These are phyloP conservation scores for Pseudocercospora cruenta DNA, from an alignment of 2,329 filamentous ascomycete genomes.

Conservation along the genomic window DNA sequence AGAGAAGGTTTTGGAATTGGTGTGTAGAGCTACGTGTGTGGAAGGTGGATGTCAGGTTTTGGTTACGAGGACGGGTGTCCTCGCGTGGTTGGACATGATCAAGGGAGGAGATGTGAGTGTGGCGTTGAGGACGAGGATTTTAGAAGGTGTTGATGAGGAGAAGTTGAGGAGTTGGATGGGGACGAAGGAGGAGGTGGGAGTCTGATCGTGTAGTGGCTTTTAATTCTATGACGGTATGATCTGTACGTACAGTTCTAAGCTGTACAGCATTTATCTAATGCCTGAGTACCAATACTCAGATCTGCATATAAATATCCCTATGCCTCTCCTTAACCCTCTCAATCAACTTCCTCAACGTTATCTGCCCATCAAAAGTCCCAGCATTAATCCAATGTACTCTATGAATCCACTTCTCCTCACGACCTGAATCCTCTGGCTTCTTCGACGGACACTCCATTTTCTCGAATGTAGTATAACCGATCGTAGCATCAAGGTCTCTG, in stretches of 20 bases:
- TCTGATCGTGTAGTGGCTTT: background rate
- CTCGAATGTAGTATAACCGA: background rate
- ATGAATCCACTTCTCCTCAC: background rate
- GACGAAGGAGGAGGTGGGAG: background rate
- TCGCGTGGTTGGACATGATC: slow-evolving; percentile 74
- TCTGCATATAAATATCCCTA: background rate
- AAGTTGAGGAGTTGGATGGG: slow-evolving; percentile 50
- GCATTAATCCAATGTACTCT: background rate
- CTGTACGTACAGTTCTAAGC: background rate
- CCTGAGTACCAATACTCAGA: background rate
- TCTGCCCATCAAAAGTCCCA: background rate
- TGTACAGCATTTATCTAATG: too few relatives aligned
- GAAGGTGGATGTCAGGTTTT: slow-evolving; percentile 78
- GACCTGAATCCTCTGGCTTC: accelerated
- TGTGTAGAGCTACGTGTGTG: slow-evolving; percentile 70
- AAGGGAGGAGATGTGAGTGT: slow-evolving; percentile 46
- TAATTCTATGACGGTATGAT: too few relatives aligned
- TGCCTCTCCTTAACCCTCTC: background rate
- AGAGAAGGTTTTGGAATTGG: slow-evolving; percentile 62
- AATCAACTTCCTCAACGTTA: background rate
- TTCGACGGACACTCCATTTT: background rate
- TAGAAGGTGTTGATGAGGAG: slow-evolving; percentile 68
- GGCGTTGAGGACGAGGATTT: slow-evolving; percentile 61
- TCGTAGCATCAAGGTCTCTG: background rate
- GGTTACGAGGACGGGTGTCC: slow-evolving; percentile 72